phyloP scores from a whole-genome alignment of 768 basidiomycete genomes.

The Leccinum ochraceum region DNA sequence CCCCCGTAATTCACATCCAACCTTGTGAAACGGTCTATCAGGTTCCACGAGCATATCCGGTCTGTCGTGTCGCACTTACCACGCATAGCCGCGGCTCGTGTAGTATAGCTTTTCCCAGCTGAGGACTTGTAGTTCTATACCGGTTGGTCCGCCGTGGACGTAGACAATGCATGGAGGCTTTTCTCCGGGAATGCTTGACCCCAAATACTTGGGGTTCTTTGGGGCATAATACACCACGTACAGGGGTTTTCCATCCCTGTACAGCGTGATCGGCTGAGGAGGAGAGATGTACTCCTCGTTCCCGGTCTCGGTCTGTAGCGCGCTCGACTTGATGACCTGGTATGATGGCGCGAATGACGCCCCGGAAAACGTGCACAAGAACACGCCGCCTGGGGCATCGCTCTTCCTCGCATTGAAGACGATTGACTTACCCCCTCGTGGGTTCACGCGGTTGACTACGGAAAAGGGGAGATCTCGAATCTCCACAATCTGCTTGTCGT shows the following conservation, averaged over 20 bases:
- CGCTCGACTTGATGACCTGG: constrained; percentile 25
- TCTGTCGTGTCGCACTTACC: constrained; percentile 40
- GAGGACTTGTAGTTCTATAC: constrained; percentile 45
- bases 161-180: constrained; percentile 67
- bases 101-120: constrained; percentile 61
- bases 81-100: constrained; percentile 70
- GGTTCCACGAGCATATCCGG: not conserved
- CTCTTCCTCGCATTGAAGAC: constrained; percentile 37
- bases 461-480: constrained; percentile 37
- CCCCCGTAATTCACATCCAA: constrained; percentile 79
- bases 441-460: constrained; percentile 25
- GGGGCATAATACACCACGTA: constrained; percentile 71
- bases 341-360: constrained; percentile 26
- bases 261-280: constrained; percentile 49
- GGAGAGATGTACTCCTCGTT: constrained; percentile 41
- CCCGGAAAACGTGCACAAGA: constrained; percentile 30
- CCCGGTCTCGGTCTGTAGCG: constrained; percentile 16
- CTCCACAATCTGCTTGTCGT: constrained; percentile 28
- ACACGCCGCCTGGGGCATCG: constrained; percentile 34
- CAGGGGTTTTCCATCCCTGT: constrained; percentile 41
- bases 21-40: constrained; percentile 34
- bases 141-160: constrained; percentile 76
- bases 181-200: constrained; percentile 47
- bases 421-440: constrained; percentile 25
- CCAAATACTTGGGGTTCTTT: constrained; percentile 59